These are phyloP conservation scores for Williopsis jadinii DNA, from an alignment of 1,139 yeast genomes.

Conservation along the genomic window DNA sequence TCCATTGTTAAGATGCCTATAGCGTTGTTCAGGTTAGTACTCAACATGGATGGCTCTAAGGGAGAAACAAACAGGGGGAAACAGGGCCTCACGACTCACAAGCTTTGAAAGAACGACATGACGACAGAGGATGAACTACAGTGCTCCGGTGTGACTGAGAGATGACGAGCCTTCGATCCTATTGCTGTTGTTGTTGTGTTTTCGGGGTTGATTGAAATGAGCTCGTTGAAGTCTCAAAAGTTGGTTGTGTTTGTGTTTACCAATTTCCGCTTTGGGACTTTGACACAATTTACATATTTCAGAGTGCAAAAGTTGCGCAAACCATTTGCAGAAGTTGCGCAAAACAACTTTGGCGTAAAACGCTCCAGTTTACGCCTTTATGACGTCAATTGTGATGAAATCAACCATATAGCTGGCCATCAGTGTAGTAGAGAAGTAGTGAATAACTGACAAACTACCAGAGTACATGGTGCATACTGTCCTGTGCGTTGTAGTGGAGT, in stretches of 20 bases:
- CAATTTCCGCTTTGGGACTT: background rate
- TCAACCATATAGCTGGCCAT: too few relatives aligned
- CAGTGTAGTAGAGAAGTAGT: too few relatives aligned
- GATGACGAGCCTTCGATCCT: background rate
- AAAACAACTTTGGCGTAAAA: too few relatives aligned
- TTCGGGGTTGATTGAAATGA: background rate
- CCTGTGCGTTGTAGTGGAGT: too few relatives aligned
- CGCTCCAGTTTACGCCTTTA: too few relatives aligned
- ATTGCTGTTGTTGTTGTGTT: background rate
- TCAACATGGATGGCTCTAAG: background rate
- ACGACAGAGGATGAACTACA: background rate
- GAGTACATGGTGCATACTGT: too few relatives aligned
- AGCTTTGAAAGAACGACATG: slow-evolving; percentile 50
- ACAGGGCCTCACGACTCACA: slow-evolving; percentile 21
- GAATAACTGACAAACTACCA: too few relatives aligned
- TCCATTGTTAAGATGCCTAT: slow-evolving; percentile 33
- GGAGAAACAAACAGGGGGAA: background rate
- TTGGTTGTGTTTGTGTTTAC: slow-evolving; percentile 1
- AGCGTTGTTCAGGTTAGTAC: background rate
- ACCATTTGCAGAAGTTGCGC: too few relatives aligned
- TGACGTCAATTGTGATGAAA: too few relatives aligned
- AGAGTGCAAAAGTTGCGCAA: too few relatives aligned
- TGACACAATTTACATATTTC: too few relatives aligned
- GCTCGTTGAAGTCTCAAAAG: too few relatives aligned
- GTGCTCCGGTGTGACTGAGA: background rate